Conservation (phyloP, 305 asterid genomes). For the Solanum hybrid region DNA sequence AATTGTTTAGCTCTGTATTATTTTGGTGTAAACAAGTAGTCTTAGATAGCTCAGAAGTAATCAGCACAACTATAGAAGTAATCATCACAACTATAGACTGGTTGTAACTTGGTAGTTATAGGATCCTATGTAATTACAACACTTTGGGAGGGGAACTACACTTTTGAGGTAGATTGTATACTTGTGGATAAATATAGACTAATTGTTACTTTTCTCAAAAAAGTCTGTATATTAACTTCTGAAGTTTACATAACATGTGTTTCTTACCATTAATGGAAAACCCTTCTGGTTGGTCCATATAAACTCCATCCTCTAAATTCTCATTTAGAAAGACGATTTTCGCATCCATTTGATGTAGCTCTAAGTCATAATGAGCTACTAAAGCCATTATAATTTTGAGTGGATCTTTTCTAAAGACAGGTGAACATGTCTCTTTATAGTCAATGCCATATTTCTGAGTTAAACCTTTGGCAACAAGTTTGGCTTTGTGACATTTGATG, state of each 20-base stretch:
- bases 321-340: not conserved
- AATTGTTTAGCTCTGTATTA: not conserved
- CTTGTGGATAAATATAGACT: not conserved
- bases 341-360: not conserved
- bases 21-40: not conserved
- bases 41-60: not conserved
- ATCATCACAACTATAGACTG: not conserved
- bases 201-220: not conserved
- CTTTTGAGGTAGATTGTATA: not conserved
- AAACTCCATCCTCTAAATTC: not conserved
- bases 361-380: not conserved
- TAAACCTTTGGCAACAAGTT: not conserved
- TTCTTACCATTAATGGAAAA: not conserved
- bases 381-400: not conserved
- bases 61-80: not conserved
- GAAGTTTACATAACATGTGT: not conserved
- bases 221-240: not conserved
- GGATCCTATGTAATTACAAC: not conserved
- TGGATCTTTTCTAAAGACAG: not conserved
- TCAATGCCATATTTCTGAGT: not conserved
- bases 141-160: not conserved
- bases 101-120: not conserved
- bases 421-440: not conserved
- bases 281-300: not conserved
- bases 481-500: not conserved